A percentile compares a stretch with the other conserved stretches of the same genome.
phyloP scores from a whole-genome alignment of 768 basidiomycete genomes.

The Mycena polygramma region DNA sequence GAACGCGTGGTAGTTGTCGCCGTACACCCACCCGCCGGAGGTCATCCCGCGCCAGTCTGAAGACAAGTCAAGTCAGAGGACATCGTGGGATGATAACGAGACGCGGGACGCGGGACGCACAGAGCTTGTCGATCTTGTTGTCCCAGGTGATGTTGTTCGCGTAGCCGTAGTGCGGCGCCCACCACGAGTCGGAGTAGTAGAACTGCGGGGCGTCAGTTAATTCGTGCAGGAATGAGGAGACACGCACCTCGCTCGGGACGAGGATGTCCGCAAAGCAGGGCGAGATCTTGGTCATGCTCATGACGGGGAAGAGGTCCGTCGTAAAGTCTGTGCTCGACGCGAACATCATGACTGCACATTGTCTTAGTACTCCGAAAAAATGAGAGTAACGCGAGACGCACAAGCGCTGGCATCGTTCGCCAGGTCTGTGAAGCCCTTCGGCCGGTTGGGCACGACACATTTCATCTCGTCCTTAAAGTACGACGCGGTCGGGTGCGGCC shows the following conservation, averaged over 20 bases:
- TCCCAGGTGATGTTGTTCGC: constrained; percentile 32
- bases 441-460: constrained; percentile 30
- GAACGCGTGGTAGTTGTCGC: constrained; percentile 33
- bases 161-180: constrained; percentile 29
- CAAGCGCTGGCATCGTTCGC: constrained; percentile 38
- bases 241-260: constrained; percentile 35
- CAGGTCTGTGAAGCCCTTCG: constrained; percentile 28
- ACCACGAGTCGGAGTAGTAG: constrained; percentile 34
- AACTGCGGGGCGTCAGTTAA: constrained; percentile 11
- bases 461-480: constrained; percentile 35
- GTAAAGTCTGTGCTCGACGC: constrained; percentile 37
- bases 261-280: constrained; percentile 40
- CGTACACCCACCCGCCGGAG: constrained; percentile 28
- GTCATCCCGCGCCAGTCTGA: constrained; percentile 34
- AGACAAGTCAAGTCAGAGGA: neutral
- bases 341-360: constrained; percentile 31
- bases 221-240: neutral
- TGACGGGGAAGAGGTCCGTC: constrained; percentile 36
- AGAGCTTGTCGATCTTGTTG: constrained; percentile 17
- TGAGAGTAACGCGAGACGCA: constrained; percentile 11
- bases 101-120: constrained; percentile 4
- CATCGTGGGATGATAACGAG: neutral
- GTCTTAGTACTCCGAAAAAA: neutral
- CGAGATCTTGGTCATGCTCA: constrained; percentile 37
- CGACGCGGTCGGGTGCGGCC: constrained; percentile 30